Percentiles rank a stretch among this genome's conserved stretches.
These are phyloP conservation scores for Trichoderma sp. DNA, from an alignment of 2,329 filamentous ascomycete genomes.

Conservation along the genomic window DNA sequence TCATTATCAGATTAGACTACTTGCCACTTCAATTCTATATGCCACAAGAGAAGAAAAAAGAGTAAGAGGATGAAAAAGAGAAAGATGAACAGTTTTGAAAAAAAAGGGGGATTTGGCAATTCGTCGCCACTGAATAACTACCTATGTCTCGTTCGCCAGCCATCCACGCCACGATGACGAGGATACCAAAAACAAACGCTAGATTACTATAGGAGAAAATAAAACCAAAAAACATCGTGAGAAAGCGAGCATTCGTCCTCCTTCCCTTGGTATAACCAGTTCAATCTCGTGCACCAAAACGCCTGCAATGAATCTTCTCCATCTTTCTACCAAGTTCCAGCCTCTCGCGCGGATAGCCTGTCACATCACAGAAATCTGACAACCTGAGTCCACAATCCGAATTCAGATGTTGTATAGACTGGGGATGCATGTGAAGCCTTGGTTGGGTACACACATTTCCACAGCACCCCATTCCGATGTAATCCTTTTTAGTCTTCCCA, in stretches of 20 bases:
- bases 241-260: slow-evolving; percentile 17
- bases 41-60: not conserved
- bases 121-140: not conserved
- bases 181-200: slow-evolving; percentile 10
- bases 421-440: not conserved
- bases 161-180: not conserved
- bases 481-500: slow-evolving; percentile 76
- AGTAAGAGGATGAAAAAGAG: not conserved
- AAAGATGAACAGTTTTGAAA: not conserved
- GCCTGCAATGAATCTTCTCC: slow-evolving; percentile 33
- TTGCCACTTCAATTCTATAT: not conserved
- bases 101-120: not conserved
- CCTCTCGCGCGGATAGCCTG: not conserved
- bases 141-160: not conserved
- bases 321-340: not conserved
- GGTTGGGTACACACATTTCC: not conserved
- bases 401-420: not conserved
- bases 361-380: not conserved
- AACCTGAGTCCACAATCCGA: not conserved
- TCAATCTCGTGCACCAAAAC: slow-evolving; percentile 41
- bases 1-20: not conserved
- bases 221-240: slow-evolving; percentile 27
- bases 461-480: not conserved
- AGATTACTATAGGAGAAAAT: slow-evolving; percentile 25
- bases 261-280: slow-evolving; percentile 41